Conservation (phyloP, 164 flowering plant species). For the Houttuynia cordata region DNA sequence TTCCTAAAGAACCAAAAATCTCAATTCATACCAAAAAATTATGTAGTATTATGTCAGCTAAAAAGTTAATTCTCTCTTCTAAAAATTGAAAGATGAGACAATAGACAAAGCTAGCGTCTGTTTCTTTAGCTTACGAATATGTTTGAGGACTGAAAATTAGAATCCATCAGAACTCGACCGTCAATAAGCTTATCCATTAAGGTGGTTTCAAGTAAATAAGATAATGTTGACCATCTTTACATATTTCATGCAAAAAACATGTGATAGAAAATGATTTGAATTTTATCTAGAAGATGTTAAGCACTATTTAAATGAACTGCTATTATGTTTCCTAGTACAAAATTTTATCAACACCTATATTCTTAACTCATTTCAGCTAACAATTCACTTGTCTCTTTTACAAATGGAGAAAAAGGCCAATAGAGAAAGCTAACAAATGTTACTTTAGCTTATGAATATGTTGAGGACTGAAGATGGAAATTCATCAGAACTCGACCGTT, state of each 20-base stretch:
- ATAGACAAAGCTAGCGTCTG: neutral
- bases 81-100: neutral
- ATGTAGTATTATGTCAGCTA: too few species aligned
- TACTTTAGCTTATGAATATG: slow-evolving; percentile 9
- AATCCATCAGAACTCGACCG: slow-evolving; percentile 1
- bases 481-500: slow-evolving; percentile 9
- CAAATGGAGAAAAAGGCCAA: neutral
- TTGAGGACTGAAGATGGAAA: slow-evolving; percentile 2
- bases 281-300: too few species aligned
- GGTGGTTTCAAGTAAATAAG: too few species aligned
- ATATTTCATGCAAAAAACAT: too few species aligned
- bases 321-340: too few species aligned
- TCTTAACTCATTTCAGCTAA: neutral
- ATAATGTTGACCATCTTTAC: too few species aligned
- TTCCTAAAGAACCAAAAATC: neutral
- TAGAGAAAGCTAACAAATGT: neutral
- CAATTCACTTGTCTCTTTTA: neutral
- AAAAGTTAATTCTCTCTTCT: neutral
- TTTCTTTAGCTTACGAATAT: slow-evolving; percentile 6
- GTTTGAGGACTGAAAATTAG: neutral
- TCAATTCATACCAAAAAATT: neutral
- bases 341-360: too few species aligned
- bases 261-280: too few species aligned
- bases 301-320: too few species aligned
- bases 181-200: neutral